Base-by-base conservation (phyloP, 768 basidiomycete species). In the Podaxis carcinomalis region DNA sequence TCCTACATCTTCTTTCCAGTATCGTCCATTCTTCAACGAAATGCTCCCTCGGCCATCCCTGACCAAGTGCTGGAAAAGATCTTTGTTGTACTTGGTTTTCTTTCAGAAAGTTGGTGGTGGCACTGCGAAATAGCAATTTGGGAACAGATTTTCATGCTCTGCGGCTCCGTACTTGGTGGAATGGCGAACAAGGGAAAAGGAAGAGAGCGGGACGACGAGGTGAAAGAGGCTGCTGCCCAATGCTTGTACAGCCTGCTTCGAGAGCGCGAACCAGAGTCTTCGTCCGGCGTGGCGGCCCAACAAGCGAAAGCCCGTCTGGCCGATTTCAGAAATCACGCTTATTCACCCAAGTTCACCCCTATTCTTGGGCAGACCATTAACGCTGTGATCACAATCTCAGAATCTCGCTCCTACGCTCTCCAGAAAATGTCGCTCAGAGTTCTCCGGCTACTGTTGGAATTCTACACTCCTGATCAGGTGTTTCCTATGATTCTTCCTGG, bases 1-100 rank as follows among this genome's bases (percentile, higher is more conserved):
- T 87, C 89, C 49, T 98, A 98, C 71, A 77, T 86, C 28, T 92
- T 95, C 74, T 90, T 93, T 66, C 96, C 96, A 2, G 72, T 98
- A 42, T 93, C 93, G 1, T 84, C 87, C 28, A 84, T 97, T 53
- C 80, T 98, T 37, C 87, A 89, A 52, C 86, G 91, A 35, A 93
- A 95, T 69, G 67, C 81, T 14, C 81, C 87, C 2, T 68, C 80
- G 5, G 76, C 81, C 13, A 88, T 96, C 51, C 89, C 93, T 6
- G 88, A 94, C 67, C 88, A 88, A 66, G 74, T 94, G 32, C 75
- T 96, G 51, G 92, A 97, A 73, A 84, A 82, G 57, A 72, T 94
- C 21, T 77, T 97, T 61, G 66, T 77, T 25, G 75, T 83, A 11
- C 75, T 96, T 32, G 69, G 75, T 2, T 66, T 81, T 1, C 77